Evolutionary conservation across 2,329 filamentous ascomycete species (phyloP), one percentile per base, ranked within the genome.

Genomic region (Penicillium sp.): DNA sequence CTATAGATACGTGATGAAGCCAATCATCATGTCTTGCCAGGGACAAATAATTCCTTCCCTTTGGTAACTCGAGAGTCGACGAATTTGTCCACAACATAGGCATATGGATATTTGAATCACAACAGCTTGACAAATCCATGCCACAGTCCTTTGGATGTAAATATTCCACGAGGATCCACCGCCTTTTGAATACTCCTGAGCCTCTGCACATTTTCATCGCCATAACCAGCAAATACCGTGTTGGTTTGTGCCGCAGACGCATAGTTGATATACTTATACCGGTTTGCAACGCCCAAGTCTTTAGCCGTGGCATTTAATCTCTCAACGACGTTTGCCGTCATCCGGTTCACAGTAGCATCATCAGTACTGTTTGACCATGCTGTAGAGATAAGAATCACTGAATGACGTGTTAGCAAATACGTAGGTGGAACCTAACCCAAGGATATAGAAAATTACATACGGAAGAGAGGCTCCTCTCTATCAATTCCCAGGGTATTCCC

Each of bases 201-300:
- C 26, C 56, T 65, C 15, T 59, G 49, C 30, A 67, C 48, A 42
- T 69, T 76, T 12, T 51, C 41, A n/a, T n/a, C n/a, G 2, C 75
- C 73, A 55, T 77, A 78, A 20, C 70, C 68, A 2, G 52, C 45
- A 33, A 77, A 62, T 0, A 72, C 64, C 47, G 68, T 64, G 51
- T 76, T 68, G 18, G 59, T 68, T 55, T 67, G 62, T 4, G 27
- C 39, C 9, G 37, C 27, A 27, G 62, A 62, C 6, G 75, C 75
- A 50, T 78, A 77, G 56, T 77, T 78, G 62, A 77, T 71, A 47
- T 77, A 77, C 9, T 69, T 51, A 51, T 65, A 78, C 15, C 54
- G 42, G 21, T 62, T 51, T 10, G 49, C 40, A 20, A 45, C 37
- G 2, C 61, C 63, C 37, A 55, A 47, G 43, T 55, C 42, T 50